Evolutionary conservation across 495 filamentous ascomycete species (phyloP), one percentile per base, ranked within the genome.

Genomic region (Melanomma pulvis-pyrius): DNA sequence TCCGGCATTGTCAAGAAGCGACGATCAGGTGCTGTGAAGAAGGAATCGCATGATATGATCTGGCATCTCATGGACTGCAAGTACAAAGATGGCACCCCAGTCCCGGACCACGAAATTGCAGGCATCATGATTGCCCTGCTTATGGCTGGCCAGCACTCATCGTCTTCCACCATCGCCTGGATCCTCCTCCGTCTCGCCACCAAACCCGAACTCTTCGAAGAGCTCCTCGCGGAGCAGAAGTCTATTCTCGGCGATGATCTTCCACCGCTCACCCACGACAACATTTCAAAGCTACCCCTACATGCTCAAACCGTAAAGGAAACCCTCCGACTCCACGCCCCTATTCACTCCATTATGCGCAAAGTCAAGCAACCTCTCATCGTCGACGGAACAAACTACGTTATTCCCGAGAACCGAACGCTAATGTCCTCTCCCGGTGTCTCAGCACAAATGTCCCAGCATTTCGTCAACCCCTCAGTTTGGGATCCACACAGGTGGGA

Each of bases 401-500:
- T 90, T 36, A 85, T 98, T 68, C 93, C 93, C 6, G 82, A 87
- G 0, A 81, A 78, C 44, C 90, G 94, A 78, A 82, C 83, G 25
- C 83, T 98, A 22, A 87, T 98, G 52, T 86, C 92, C 8, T 89
- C 92, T 12, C 91, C 93, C 0, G 91, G 90, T 21, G 87, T 92
- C 48, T 90, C 88, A 12, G 83, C 87, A 29, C 81, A 86, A 9
- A 88, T 88, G 62, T 76, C 83, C 15, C 78, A 82, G 60, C 89
- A 90, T 79, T 98, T 98, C 81, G 88, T 90, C 30, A 84, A 96
- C 69, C 87, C 94, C 0, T 79, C 85, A 55, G 67, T 74, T 6
- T 98, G 93, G 90, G 91, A 98, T 71, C 92, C 93, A 26, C 88
- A 90, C 71, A 88, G 94, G 21, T 98, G 94, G 94, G 87, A 91